A percentile compares a stretch with the other conserved stretches of the same genome.
Conservation (phyloP, 257 asterid genomes). For the Gardenia jasminoides region DNA sequence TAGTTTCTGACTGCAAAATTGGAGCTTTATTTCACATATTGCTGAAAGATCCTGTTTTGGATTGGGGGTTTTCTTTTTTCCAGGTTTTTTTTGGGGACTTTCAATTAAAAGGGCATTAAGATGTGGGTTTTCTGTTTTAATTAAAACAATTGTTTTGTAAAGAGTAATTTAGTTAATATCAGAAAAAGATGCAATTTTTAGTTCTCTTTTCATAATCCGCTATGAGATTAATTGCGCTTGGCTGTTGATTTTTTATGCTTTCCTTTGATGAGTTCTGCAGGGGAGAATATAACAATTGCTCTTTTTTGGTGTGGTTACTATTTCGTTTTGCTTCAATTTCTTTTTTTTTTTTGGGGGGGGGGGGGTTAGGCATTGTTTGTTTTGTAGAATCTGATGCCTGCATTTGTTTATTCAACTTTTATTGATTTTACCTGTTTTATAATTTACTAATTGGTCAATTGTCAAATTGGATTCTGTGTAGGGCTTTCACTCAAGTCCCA, state of each 20-base stretch:
- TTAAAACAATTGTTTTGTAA: not conserved
- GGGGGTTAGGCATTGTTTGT: not conserved
- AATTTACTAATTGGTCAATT: not conserved
- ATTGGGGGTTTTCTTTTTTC: not conserved
- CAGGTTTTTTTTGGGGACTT: not conserved
- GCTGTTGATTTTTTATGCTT: slow-evolving; percentile 9
- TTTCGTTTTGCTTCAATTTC: not conserved
- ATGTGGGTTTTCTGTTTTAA: slow-evolving; percentile 6
- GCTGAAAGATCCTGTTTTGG: slow-evolving; percentile 8
- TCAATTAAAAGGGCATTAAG: not conserved
- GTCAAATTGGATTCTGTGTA: slow-evolving; percentile 28
- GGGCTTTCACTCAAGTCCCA: slow-evolving; percentile 94
- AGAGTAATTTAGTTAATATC: not conserved
- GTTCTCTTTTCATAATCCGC: not conserved
- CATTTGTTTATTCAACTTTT: not conserved
- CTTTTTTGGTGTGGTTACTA: not conserved
- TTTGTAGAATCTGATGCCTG: not conserved
- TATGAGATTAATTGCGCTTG: not conserved
- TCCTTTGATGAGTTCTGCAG: not conserved
- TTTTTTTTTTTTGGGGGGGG: not conserved
- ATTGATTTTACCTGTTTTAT: not conserved
- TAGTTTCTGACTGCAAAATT: slow-evolving; percentile 4
- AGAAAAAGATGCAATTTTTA: not conserved
- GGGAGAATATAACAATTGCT: not conserved
- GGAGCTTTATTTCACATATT: not conserved